Evolutionary conservation across 1,284 basidiomycete genomes (phyloP), one percentile per base, ranked within the genome.

Genomic region (Cryptococcus sp.): DNA sequence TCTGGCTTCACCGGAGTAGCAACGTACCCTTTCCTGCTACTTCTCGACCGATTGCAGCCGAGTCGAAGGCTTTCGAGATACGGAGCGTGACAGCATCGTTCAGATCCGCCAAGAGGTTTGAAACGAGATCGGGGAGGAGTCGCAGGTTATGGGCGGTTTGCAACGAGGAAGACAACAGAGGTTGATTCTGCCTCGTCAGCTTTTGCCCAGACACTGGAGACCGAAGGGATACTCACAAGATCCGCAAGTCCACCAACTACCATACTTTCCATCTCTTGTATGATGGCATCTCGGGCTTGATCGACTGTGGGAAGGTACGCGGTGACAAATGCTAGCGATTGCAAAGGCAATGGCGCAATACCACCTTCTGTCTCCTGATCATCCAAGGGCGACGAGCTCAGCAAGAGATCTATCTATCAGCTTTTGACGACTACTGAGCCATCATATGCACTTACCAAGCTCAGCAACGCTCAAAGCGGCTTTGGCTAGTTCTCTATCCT

Each of bases 101-200:
- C 11, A 97, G 76, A 65, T 95, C 89, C 4, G 75, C 74, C 14
- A 95, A 76, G 0, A 97, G 79, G 50, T 83, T 82, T 51, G 85
- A 81, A 1, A 97, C 87, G 2, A 97, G 80, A 19, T 82, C 78
- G 0, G 92, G 87, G 3, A 97, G 77, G 6, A 89, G 82, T 22
- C 85, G 79, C 6, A 98, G 80, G 67, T 97, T 97, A 72, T 90
- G 87, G 2, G 93, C 91, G 0, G 91, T 95, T 76, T 97, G 94
- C 7, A 97, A 78, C 0, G 90, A 88, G 2, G 88, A 89, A 0
- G 89, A 87, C 1, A 98, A 79, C 22, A 94, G 75, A 1, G 89
- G 82, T 71, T 89, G 89, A 61, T 95, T 87, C 88, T 93, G 21
- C 18, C n/a, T 11, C 5, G 28, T 49, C 18, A 45, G 50, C 45